Percentiles rank a stretch among this genome's conserved stretches.
phyloP scores from a whole-genome alignment of 257 asterid genomes.

The Nemophila menziesii region DNA sequence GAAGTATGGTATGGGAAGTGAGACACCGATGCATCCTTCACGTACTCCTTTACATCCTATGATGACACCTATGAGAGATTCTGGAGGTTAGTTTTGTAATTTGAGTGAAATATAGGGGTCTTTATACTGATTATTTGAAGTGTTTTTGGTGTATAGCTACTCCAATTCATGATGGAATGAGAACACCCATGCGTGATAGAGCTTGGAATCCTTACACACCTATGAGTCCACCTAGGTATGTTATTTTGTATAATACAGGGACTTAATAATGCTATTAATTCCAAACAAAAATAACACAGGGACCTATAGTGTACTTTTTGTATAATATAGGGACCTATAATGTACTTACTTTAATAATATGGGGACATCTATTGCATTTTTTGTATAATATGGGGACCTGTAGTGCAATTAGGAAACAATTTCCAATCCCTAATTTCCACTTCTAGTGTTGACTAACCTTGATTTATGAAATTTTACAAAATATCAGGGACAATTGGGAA shows the following conservation, averaged over 20 bases:
- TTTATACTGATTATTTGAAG: no score
- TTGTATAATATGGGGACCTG: no score
- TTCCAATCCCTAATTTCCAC: no score
- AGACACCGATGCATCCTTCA: slow-evolving; percentile 94
- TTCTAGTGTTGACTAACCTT: slow-evolving; percentile 5
- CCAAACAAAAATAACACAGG: no score
- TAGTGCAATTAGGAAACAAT: no score
- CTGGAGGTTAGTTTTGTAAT: slow-evolving; percentile 39
- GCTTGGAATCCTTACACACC: slow-evolving; percentile 96
- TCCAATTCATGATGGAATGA: slow-evolving; percentile 89
- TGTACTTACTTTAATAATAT: no score
- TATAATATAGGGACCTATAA: no score
- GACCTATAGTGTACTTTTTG: no score
- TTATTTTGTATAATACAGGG: no score
- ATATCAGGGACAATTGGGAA: slow-evolving; percentile 86
- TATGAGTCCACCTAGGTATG: slow-evolving; percentile 84
- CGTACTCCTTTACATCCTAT: slow-evolving; percentile 91
- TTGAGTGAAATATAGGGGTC: not conserved
- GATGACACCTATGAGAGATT: slow-evolving; percentile 96
- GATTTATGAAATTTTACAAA: slow-evolving; percentile 10
- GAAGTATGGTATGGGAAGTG: slow-evolving; percentile 81
- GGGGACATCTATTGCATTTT: no score
- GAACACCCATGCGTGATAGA: slow-evolving; percentile 97
- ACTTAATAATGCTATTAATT: no score
- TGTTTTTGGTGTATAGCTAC: slow-evolving; percentile 42